Conservation (phyloP, 805 yeast genomes). For the Starmerella floricola region DNA sequence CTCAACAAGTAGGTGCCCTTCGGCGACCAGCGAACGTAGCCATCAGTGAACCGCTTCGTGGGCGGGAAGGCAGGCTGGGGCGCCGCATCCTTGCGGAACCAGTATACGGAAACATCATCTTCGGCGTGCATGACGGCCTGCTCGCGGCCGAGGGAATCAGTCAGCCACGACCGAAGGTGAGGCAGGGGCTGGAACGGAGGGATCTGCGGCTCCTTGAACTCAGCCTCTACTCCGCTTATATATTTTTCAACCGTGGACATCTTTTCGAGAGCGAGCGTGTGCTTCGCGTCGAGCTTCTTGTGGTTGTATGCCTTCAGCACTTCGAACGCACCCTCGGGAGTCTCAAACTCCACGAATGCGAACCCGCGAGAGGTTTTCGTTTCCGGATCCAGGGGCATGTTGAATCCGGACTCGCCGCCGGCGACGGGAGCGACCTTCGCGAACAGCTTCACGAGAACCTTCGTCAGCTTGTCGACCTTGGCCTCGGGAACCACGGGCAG, state of each 20-base stretch:
- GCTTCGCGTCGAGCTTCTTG: conserved; percentile 87
- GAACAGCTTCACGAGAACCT: conserved; percentile 74
- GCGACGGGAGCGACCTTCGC: conserved; percentile 61
- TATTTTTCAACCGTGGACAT: conserved; percentile 33
- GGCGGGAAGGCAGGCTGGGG: conserved; percentile 62
- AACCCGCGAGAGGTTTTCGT: conserved; percentile 75
- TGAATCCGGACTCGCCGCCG: conserved; percentile 39
- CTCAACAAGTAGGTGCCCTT: conserved; percentile 81
- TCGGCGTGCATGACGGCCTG: conserved; percentile 72
- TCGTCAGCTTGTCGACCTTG: conserved; percentile 69
- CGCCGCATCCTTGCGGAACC: conserved; percentile 62
- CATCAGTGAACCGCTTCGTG: conserved; percentile 75
- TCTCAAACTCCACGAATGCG: conserved; percentile 64
- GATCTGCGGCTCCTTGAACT: conserved; percentile 56
- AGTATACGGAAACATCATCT: conserved; percentile 70
- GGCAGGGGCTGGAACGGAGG: conserved; percentile 67
- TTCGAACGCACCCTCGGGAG: conserved; percentile 52
- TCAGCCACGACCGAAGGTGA: conserved; percentile 80
- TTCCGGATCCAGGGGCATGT: conserved; percentile 54
- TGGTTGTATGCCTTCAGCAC: conserved; percentile 75
- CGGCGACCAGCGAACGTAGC: conserved; percentile 83
- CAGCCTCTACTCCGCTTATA: conserved; percentile 36
- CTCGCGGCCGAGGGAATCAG: conserved; percentile 80
- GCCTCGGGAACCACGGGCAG: conserved; percentile 90
- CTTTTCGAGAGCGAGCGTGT: conserved; percentile 73